Conservation (phyloP, 306 rosid species). For the Inga oerstediana region DNA sequence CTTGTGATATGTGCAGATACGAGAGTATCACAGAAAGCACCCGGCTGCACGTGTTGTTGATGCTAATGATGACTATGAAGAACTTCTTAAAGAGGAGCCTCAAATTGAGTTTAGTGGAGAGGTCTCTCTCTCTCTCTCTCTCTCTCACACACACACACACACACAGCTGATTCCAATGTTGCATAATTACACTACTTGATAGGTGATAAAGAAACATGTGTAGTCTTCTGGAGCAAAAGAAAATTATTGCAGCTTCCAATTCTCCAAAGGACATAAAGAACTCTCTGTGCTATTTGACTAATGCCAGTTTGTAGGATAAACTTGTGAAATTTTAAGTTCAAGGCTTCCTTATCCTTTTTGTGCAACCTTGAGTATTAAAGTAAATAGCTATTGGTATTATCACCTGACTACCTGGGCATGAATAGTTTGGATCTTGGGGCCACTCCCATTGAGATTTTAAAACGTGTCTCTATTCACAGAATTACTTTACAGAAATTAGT, state of each 20-base stretch:
- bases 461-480: background rate
- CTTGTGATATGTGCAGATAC: slow-evolving; percentile 61
- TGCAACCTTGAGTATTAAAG: background rate
- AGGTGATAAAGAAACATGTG: background rate
- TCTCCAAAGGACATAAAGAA: slow-evolving; percentile 1
- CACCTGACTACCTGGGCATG: background rate
- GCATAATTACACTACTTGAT: background rate
- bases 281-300: slow-evolving; percentile 14
- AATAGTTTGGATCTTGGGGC: background rate
- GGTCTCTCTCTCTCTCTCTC: slow-evolving; percentile 47
- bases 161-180: background rate
- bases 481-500: background rate
- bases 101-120: slow-evolving; percentile 94
- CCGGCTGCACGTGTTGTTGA: slow-evolving; percentile 91
- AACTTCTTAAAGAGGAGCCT: slow-evolving; percentile 84
- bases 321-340: slow-evolving; percentile 1
- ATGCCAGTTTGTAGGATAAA: background rate
- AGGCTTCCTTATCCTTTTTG: slow-evolving; percentile 10
- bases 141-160: background rate
- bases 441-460: background rate
- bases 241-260: background rate
- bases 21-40: slow-evolving; percentile 96
- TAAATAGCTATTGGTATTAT: background rate
- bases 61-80: slow-evolving; percentile 73
- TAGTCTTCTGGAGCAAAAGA: background rate